Evolutionary conservation across 192 early-diverging fungal genomes (phyloP).

Genomic region (Spinellus fusiger): DNA sequence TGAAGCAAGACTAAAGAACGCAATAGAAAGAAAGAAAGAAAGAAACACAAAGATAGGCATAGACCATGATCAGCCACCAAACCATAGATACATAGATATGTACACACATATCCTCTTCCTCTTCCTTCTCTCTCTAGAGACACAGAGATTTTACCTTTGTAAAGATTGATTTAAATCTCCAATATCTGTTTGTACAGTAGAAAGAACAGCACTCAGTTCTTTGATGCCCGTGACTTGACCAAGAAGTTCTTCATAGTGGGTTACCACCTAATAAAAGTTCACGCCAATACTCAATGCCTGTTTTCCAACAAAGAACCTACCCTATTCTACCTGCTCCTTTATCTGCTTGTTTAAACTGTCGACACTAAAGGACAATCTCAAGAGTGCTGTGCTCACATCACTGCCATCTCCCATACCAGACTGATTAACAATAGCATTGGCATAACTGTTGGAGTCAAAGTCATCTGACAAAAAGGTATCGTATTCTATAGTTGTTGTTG

Average conservation of each 20-base stretch:
- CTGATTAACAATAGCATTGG: slow-evolving; percentile 57
- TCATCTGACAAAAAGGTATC: slow-evolving; percentile 52
- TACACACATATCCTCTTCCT: neutral
- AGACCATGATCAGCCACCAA: neutral
- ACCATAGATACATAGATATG: neutral
- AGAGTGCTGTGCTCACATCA: slow-evolving; percentile 59
- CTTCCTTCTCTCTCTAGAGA: neutral
- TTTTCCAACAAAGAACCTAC: neutral
- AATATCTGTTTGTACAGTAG: slow-evolving; percentile 48
- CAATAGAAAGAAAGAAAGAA: no score
- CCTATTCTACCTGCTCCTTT: slow-evolving; percentile 55
- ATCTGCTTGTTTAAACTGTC: slow-evolving; percentile 73
- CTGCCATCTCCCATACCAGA: slow-evolving; percentile 45
- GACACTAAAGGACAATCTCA: slow-evolving; percentile 62
- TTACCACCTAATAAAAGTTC: slow-evolving; percentile 45
- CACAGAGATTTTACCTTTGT: slow-evolving; percentile 33
- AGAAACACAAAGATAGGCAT: no score
- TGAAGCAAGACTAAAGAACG: slow-evolving; percentile 49
- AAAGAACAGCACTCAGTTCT: slow-evolving; percentile 48
- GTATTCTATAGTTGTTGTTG: slow-evolving; percentile 44
- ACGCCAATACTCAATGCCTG: no score
- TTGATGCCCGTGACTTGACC: slow-evolving; percentile 61
- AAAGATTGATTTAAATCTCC: slow-evolving; percentile 49
- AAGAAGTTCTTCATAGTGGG: slow-evolving; percentile 62
- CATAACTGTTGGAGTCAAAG: slow-evolving; percentile 67